These are phyloP conservation scores for Xylaria sp. DNA, from an alignment of 2,329 filamentous ascomycete species.

Conservation along the genomic window DNA sequence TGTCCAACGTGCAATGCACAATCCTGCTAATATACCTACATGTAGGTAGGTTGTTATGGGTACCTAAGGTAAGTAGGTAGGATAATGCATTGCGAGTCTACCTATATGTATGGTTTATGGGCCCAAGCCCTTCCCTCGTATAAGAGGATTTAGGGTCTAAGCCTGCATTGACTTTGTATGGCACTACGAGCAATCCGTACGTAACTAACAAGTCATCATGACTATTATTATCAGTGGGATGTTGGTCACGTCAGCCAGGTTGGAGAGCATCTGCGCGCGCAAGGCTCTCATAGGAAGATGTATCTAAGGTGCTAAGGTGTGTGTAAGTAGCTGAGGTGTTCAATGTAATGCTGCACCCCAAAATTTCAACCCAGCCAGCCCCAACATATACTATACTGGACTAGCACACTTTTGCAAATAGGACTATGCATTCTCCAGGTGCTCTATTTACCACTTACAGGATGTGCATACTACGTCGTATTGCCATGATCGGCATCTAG, in stretches of 20 bases:
- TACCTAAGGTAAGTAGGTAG: background rate
- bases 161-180: background rate
- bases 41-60: too few species aligned
- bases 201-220: background rate
- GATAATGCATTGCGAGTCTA: conserved; percentile 7
- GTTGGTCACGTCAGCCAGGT: conserved; percentile 7
- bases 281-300: conserved; percentile 3
- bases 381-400: background rate
- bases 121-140: background rate
- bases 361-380: conserved; percentile 6
- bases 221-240: conserved; percentile 3
- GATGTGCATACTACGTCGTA: background rate
- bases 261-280: background rate
- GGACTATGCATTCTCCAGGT: background rate
- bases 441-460: background rate
- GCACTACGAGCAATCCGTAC: background rate
- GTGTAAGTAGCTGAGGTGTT: conserved; percentile 10
- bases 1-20: conserved; percentile 2
- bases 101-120: background rate
- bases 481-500: conserved; percentile 10
- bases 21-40: too few species aligned
- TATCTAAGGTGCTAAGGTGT: background rate
- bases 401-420: background rate
- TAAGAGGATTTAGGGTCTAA: background rate
- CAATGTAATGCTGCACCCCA: conserved; percentile 13